Conservation (phyloP, 2,329 filamentous ascomycete genomes). For the Exophiala sideris region DNA sequence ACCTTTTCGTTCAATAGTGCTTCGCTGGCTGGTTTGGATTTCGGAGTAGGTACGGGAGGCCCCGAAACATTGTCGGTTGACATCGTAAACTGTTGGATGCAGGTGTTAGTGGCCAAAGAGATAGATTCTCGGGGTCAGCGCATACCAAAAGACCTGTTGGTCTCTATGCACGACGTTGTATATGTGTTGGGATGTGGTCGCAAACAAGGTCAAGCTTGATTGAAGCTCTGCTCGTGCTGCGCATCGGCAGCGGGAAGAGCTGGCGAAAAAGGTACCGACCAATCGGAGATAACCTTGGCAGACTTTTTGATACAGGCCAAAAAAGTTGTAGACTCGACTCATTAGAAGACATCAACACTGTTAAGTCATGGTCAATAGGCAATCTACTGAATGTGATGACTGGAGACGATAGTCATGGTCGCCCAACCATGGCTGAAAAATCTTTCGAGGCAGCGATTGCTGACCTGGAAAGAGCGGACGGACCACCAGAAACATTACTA, state of each 20-base stretch:
- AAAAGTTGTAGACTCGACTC: neutral
- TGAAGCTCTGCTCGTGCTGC: neutral
- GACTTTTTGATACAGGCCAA: neutral
- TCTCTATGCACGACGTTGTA: neutral
- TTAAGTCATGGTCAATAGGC: neutral
- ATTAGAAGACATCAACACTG: neutral
- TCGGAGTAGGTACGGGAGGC: conserved; percentile 64
- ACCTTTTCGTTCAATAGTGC: conserved; percentile 99
- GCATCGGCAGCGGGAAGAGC: conserved; percentile 1
- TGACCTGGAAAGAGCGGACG: conserved; percentile 43
- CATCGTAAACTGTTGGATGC: conserved; percentile 42
- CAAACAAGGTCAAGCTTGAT: conserved; percentile 9
- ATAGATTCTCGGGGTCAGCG: neutral
- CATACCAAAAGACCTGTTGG: conserved; percentile 5
- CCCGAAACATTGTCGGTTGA: conserved; percentile 55
- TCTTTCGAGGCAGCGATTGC: conserved; percentile 24
- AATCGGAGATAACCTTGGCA: conserved; percentile 13
- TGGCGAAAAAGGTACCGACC: conserved; percentile 5
- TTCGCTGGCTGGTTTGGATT: conserved; percentile 84
- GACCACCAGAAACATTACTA: conserved; percentile 38
- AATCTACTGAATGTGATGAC: neutral
- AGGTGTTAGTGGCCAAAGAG: neutral
- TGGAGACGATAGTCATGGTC: neutral
- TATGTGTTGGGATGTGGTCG: neutral
- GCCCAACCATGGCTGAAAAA: conserved; percentile 11